Evolutionary conservation across 805 yeast genomes (phyloP), one percentile per base, ranked within the genome.

Genomic region (Metschnikowia drakensbergensis): DNA sequence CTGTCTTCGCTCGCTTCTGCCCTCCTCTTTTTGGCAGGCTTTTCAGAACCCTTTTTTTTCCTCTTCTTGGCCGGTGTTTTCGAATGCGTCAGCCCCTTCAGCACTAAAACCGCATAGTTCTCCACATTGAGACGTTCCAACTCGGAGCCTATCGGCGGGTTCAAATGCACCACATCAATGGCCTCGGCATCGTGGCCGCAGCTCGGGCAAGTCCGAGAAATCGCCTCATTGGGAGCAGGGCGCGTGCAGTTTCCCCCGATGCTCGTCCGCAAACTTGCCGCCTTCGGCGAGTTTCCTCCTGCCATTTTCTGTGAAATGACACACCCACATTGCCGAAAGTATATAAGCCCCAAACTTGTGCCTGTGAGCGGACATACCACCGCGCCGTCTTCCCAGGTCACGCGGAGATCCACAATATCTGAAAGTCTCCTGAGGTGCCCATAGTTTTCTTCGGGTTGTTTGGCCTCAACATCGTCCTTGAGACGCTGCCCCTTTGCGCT

Each of bases 241-340:
- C 33, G 22, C 35, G 8, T 6, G 22, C n/a, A 2, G n/a, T 22
- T 17, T 17, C 25, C 25, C 36, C 33, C n/a, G 33, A 30, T 10
- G n/a, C n/a, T 30, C n/a, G 33, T 4, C n/a, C n/a, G 17, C 17
- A 17, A 17, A 17, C 17, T 17, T 17, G 17, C 6, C 11, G 23
- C 11, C 25, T 23, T 36, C 3, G 39, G 8, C 57, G 34, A 55
- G 30, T 33, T 46, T 17, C 31, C 42, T 5, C 45, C 56, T 3
- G 41, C 28, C 27, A 54, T 38, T 28, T 46, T 47, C 8, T 42
- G 37, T 3, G 68, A 60, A 8, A 71, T 17, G 1, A 71, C 67
- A 54, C 76, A 72, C 11, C 76, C 76, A 58, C 77, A 72, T 0
- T 61, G 46, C 39, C 76, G 61, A 23, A 66, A 57, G 43, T 69